These are phyloP conservation scores for Diplodia seriata DNA, from an alignment of 2,329 filamentous ascomycete species.

Conservation along the genomic window DNA sequence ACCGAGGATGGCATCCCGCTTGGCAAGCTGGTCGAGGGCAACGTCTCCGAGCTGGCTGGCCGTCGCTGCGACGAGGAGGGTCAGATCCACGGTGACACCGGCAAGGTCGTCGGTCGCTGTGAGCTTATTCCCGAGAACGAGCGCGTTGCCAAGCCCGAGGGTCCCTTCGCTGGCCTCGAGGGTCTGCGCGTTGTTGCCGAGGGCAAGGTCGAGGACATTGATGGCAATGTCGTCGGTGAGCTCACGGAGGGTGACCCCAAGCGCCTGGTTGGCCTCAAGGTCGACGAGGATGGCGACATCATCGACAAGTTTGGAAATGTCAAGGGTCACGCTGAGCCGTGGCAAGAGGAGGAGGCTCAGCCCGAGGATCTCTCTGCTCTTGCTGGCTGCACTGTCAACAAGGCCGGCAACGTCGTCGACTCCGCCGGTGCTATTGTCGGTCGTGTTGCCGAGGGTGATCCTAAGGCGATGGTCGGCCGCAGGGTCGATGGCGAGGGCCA, in stretches of 20 bases:
- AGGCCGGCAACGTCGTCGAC: conserved; percentile 68
- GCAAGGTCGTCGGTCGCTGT: conserved; percentile 71
- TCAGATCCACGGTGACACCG: conserved; percentile 73
- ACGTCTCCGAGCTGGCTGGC: conserved; percentile 67
- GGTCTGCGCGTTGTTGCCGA: conserved; percentile 57
- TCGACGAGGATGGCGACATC: conserved; percentile 69
- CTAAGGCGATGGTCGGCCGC: conserved; percentile 63
- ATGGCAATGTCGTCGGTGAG: conserved; percentile 59
- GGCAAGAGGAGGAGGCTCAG: conserved; percentile 56
- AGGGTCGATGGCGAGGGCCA: conserved; percentile 69
- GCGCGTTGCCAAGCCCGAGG: conserved; percentile 59
- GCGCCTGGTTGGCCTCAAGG: conserved; percentile 63
- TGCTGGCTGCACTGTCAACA: conserved; percentile 68
- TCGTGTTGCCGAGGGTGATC: conserved; percentile 64
- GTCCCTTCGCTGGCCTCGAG: conserved; percentile 58
- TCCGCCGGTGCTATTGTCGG: conserved; percentile 65
- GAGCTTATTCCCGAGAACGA: conserved; percentile 73
- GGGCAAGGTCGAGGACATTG: conserved; percentile 58
- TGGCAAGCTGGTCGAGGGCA: conserved; percentile 70
- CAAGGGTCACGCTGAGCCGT: conserved; percentile 65
- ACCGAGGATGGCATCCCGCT: conserved; percentile 58
- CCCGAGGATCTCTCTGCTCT: conserved; percentile 65
- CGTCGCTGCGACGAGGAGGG: conserved; percentile 75
- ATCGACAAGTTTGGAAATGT: conserved; percentile 68
- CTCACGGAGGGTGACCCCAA: conserved; percentile 67